Conservation (phyloP, 1,284 basidiomycete species). For the Porogramme epimiltina region DNA sequence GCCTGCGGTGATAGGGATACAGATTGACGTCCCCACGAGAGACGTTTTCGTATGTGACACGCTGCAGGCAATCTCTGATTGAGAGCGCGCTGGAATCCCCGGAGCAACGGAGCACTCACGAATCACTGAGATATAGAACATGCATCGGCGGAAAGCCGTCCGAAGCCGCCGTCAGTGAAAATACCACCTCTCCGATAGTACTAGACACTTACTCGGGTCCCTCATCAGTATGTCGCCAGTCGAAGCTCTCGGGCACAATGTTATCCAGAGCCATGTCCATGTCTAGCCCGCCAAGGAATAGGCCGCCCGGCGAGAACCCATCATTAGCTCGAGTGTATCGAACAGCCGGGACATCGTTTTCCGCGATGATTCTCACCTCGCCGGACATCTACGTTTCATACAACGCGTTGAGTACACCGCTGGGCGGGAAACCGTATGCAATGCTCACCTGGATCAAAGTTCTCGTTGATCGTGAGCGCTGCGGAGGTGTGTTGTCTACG, state of each 20-base stretch:
- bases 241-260: slow-evolving; percentile 85
- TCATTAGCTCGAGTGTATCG: too few relatives aligned
- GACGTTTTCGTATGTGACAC: slow-evolving; percentile 92
- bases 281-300: slow-evolving; percentile 49
- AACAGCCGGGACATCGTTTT: not conserved
- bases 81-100: not conserved
- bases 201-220: slow-evolving; percentile 76
- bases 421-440: slow-evolving; percentile 7
- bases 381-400: slow-evolving; percentile 53
- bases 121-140: slow-evolving; percentile 51
- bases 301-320: too few relatives aligned
- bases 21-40: slow-evolving; percentile 80
- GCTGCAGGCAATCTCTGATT: slow-evolving; percentile 37
- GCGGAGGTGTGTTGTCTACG: slow-evolving; percentile 88
- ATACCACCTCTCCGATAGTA: too few relatives aligned
- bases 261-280: slow-evolving; percentile 87
- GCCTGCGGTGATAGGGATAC: slow-evolving; percentile 85
- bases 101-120: slow-evolving; percentile 46
- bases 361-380: slow-evolving; percentile 39
- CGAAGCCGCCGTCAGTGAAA: too few relatives aligned
- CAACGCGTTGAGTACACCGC: not conserved
- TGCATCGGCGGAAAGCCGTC: too few relatives aligned
- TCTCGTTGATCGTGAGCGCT: slow-evolving; percentile 87
- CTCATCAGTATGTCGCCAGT: slow-evolving; percentile 90
- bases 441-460: slow-evolving; percentile 67